Percentiles rank a stretch among this genome's conserved stretches.
Conservation (phyloP, 164 flowering plant genomes). For the Vitis cinerea region DNA sequence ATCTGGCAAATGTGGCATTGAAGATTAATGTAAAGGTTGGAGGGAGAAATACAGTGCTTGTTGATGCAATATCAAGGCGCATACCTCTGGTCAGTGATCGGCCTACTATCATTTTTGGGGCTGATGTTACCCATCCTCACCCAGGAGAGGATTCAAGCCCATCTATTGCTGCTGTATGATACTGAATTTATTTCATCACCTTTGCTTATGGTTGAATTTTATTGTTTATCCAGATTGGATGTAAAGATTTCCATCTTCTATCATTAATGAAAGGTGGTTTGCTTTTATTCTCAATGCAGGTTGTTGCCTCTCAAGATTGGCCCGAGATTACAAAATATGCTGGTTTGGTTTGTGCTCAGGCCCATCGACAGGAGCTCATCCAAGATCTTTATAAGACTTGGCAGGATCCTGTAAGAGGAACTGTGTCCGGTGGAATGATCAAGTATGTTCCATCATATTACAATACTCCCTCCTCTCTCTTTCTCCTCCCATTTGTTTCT, state of each 20-base stretch:
- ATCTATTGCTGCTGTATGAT: constrained; percentile 87
- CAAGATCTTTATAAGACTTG: constrained; percentile 65
- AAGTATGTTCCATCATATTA: constrained; percentile 32
- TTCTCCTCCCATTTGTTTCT: background rate
- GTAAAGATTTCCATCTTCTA: background rate
- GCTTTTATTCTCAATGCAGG: constrained; percentile 26
- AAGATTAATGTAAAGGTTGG: constrained; percentile 97
- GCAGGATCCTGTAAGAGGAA: constrained; percentile 72
- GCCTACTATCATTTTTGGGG: constrained; percentile 96
- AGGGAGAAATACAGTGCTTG: constrained; percentile 87
- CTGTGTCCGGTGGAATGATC: constrained; percentile 70
- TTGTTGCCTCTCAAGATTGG: constrained; percentile 91
- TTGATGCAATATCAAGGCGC: constrained; percentile 86
- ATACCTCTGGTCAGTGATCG: constrained; percentile 83
- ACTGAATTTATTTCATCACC: background rate
- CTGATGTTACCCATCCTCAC: constrained; percentile 99
- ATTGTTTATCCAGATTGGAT: background rate
- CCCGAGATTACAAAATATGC: constrained; percentile 81
- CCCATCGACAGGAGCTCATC: constrained; percentile 78
- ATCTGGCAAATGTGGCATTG: constrained; percentile 83
- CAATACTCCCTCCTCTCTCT: background rate
- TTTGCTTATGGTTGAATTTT: background rate
- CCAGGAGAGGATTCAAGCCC: constrained; percentile 98
- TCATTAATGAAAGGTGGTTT: background rate
- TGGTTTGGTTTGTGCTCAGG: constrained; percentile 78